Evolutionary conservation across 305 asterid species (phyloP), one percentile per base, ranked within the genome.

Genomic region (Fraxinus sp.): DNA sequence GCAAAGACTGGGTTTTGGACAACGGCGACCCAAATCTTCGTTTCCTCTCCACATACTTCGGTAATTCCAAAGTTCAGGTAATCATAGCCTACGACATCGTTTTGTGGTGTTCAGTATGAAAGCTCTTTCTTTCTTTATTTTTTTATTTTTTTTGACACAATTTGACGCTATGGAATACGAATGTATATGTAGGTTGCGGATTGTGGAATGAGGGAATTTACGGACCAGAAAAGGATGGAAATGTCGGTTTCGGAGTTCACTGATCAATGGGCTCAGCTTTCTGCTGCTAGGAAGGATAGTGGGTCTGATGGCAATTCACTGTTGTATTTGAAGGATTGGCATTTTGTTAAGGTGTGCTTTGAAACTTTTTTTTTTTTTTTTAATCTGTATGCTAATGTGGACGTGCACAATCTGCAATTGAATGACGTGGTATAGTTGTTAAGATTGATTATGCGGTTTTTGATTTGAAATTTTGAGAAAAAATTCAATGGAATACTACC

Each of bases 311-410:
- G 66, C 70, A 84, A 86, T 80, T 85, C 92, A 74, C 86, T 86
- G 75, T 74, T 95, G 85, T 96, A 94, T 85, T 88, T 94, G 91
- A 96, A 96, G 85, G 99, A 96, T 83, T 96, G 99, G 98, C 98
- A 94, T 90, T 94, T 96, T 82, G 97, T 93, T 46, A 96, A 91
- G 97, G 99, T 93, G 76, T 37, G 83, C 33, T 20, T 39, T 49
- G 18, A 35, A n/a, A 84, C 55, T 39, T 20, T 1, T 41, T 2
- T 2, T 41, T 28, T 28, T 28, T 28, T 28, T 0, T 44, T 39
- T 18, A 28, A 28, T 28, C 32, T 28, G 32, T 28, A 5, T 59
- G 73, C 55, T 28, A 6, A n/a, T 0, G 16, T 22, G 73, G 35
- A 64, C 7, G 33, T 3, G 13, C 7, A 24, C n/a, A 30, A 13